Evolutionary conservation across 176 grass and related monocot species (phyloP).

Genomic region (Chloris gayana): DNA sequence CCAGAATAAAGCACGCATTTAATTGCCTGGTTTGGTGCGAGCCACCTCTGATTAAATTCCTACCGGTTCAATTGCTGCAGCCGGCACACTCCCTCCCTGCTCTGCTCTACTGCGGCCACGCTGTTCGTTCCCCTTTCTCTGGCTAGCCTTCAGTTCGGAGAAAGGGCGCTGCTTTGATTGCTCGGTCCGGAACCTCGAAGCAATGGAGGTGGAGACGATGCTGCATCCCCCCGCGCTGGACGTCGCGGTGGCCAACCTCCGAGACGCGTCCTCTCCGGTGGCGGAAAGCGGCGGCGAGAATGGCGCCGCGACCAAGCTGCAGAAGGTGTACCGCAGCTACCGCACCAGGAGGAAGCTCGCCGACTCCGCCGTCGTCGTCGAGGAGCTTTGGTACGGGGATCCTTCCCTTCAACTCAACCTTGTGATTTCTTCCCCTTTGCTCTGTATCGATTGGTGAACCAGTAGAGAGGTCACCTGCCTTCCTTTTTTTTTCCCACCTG

Average conservation of each 20-base stretch:
- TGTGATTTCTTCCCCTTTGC: neutral
- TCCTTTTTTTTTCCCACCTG: neutral
- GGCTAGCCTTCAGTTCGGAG: neutral
- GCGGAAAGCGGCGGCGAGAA: neutral
- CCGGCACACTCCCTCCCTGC: no score
- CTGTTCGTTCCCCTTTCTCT: neutral
- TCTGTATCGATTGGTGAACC: slow-evolving; percentile 16
- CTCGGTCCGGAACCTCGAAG: neutral
- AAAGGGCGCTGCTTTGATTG: neutral
- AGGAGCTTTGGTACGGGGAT: slow-evolving; percentile 80
- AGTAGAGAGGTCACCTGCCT: neutral
- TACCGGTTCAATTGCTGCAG: neutral
- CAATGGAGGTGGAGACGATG: slow-evolving; percentile 47
- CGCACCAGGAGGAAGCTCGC: slow-evolving; percentile 88
- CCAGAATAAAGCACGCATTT: neutral
- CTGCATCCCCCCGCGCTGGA: slow-evolving; percentile 7
- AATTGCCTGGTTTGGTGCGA: neutral
- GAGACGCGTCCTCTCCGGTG: slow-evolving; percentile 20
- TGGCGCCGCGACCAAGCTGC: slow-evolving; percentile 83
- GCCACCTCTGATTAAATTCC: neutral
- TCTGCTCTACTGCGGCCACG: neutral
- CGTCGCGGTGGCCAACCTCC: neutral
- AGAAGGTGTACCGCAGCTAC: slow-evolving; percentile 97
- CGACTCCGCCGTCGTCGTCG: slow-evolving; percentile 92
- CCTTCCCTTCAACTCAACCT: neutral